A percentile compares a stretch with the other conserved stretches of the same genome.
phyloP scores from a whole-genome alignment of 108 stramenopile species.

The Cylindrotheca fusiformis region DNA sequence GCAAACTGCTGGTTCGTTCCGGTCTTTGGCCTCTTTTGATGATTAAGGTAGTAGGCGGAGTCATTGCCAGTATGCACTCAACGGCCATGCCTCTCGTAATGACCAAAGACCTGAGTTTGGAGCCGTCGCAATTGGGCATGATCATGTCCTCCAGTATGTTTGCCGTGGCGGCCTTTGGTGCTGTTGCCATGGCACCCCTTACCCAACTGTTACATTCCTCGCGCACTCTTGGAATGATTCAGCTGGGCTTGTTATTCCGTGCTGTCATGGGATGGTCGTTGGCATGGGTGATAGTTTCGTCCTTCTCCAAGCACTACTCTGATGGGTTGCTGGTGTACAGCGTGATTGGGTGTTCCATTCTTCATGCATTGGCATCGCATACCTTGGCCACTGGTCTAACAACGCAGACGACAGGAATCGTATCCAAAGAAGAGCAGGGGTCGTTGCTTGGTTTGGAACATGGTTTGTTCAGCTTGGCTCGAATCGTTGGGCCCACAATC shows the following conservation, averaged over 20 bases:
- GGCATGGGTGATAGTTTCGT: slow-evolving; percentile 31
- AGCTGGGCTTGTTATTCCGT: slow-evolving; percentile 36
- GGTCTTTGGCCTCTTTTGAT: slow-evolving; percentile 51
- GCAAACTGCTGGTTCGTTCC: slow-evolving; percentile 32
- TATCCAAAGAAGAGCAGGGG: slow-evolving; percentile 53
- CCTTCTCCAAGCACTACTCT: neutral
- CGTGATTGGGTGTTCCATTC: slow-evolving; percentile 28
- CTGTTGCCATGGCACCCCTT: slow-evolving; percentile 55
- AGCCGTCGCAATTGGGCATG: slow-evolving; percentile 53
- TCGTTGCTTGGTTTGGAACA: slow-evolving; percentile 78
- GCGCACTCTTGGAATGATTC: slow-evolving; percentile 29
- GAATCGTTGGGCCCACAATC: slow-evolving; percentile 62
- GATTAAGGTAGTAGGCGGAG: slow-evolving; percentile 67
- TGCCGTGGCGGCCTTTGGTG: slow-evolving; percentile 62
- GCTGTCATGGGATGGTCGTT: slow-evolving; percentile 25
- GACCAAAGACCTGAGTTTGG: slow-evolving; percentile 43
- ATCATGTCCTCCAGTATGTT: slow-evolving; percentile 61
- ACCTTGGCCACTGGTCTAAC: slow-evolving; percentile 70
- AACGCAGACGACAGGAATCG: slow-evolving; percentile 69
- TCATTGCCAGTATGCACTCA: slow-evolving; percentile 57
- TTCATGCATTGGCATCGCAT: slow-evolving; percentile 61
- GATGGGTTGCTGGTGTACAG: slow-evolving; percentile 12
- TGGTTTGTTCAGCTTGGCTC: slow-evolving; percentile 69
- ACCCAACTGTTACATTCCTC: slow-evolving; percentile 35
- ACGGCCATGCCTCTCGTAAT: slow-evolving; percentile 63